Evolutionary conservation across 2,329 filamentous ascomycete species (phyloP), one percentile per base, ranked within the genome.

Genomic region (Apiospora aurea): DNA sequence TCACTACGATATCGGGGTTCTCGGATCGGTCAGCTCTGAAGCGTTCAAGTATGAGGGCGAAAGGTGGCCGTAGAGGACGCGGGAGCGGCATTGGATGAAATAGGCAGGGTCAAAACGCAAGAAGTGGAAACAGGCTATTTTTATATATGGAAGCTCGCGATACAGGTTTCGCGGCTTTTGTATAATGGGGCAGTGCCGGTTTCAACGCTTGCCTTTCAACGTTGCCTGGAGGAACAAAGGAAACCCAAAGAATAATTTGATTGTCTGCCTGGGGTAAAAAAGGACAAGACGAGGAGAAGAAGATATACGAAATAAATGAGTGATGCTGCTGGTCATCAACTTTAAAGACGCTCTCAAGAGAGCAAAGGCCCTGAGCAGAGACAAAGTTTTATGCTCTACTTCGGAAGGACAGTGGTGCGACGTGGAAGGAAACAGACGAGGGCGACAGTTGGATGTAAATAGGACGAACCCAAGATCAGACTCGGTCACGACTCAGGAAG

Each of bases 1-100:
- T 76, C 69, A 71, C 49, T n/a, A 46, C 8, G 66, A 68, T 68
- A 10, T 68, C 66, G 13, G 66, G 66, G 66, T 44, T 68, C 44
- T 68, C 66, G 41, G 66, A 68, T 29, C 66, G 41, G 66, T 68
- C 41, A 68, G 44, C 26, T 68, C 57, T 21, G 57, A 64, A 41
- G 57, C 57, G 57, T 64, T 64, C 34, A 41, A 64, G 57, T n/a
- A 64, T 6, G 21, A 41, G 14, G 34, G 57, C 57, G 57, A 64
- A 64, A 24, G 57, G 57, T 29, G 57, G 57, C 38, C 57, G 57
- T 13, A 64, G 34, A 41, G 57, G 34, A 64, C 18, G 29, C 57
- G 57, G 57, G 34, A 64, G 57, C 34, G 57, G 57, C 57, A 64
- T 64, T 64, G 29, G 57, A 61, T 16, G 18, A 38, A 41, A 24